Evolutionary conservation across 176 grass and related monocot genomes (phyloP), one percentile per base, ranked within the genome.

Genomic region (Carex parvula): DNA sequence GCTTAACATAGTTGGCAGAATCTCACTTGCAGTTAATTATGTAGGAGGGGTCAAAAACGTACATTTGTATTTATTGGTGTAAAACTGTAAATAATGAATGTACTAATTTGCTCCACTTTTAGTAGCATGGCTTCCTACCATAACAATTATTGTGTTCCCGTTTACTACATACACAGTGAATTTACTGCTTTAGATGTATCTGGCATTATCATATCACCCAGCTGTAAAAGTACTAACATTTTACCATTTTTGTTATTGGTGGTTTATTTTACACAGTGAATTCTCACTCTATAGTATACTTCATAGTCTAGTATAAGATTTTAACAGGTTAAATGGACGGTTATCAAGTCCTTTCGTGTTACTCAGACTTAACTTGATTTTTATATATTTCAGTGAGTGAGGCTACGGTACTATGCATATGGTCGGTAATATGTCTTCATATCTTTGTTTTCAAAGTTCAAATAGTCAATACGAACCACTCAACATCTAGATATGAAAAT

Each of bases 21-120:
- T 83, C 60, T 83, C 80, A 41, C 61, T 41, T 53, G 63, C 80
- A 67, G 8, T 65, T 83, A 67, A 83, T 83, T 68, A 83, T 83
- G 61, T 46, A 50, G 26, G 41, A 50, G 80, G 41, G 80, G 62
- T 83, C 46, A 67, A 54, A 64, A 50, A 67, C 68, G 80, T 83
- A 83, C n/a, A 21, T 64, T 61, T 63, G 37, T 77, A 77, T 56
- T 26, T 80, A 81, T 70, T 29, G 70, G 70, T 81, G 79, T 81
- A 61, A 60, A 48, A 26, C 10, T 77, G 73, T 77, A 77, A 56
- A 77, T 77, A 24, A 8, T 56, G 60, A 24, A 62, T 62, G 48
- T 32, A 77, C 50, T 77, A 33, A 77, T 77, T 81, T 24, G 11
- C 11, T 42, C 29, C 18, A 9, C 1, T 81, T 64, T 42, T 81